A percentile compares a stretch with the other conserved stretches of the same genome.
These are phyloP conservation scores for Pseudogymnoascus sp. DNA, from an alignment of 2,329 filamentous ascomycete genomes.

Conservation along the genomic window DNA sequence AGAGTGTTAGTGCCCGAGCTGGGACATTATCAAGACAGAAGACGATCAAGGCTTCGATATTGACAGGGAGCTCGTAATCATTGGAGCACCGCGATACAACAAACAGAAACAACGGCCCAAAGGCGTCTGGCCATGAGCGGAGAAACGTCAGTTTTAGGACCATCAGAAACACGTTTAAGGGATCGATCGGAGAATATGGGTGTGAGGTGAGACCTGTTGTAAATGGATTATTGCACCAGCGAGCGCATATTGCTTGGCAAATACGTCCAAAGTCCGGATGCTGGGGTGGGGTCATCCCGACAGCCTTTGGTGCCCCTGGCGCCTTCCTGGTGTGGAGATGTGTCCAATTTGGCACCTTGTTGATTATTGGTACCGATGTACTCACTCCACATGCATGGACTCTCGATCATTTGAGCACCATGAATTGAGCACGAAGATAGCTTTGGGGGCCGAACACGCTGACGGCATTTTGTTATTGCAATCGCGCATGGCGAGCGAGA, in stretches of 20 bases:
- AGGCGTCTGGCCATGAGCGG: neutral
- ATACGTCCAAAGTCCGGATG: neutral
- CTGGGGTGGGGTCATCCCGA: neutral
- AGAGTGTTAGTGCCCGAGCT: conserved; percentile 6
- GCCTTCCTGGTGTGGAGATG: conserved; percentile 6
- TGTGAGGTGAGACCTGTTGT: neutral
- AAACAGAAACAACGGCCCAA: neutral
- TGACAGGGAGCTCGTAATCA: neutral
- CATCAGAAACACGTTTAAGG: neutral
- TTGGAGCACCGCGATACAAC: neutral
- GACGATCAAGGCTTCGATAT: conserved; percentile 5
- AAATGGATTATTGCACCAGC: neutral
- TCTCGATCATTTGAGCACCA: conserved; percentile 5
- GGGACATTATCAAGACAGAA: neutral
- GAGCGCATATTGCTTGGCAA: conserved; percentile 6
- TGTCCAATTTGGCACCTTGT: conserved; percentile 6
- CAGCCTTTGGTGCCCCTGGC: neutral
- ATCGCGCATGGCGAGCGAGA: neutral
- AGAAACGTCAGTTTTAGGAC: neutral
- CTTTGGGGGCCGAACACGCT: neutral
- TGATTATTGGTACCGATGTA: conserved; percentile 6
- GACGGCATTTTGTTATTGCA: neutral
- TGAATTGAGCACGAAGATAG: neutral
- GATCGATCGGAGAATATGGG: neutral
- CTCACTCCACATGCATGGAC: conserved; percentile 1